Evolutionary conservation across 805 yeast genomes (phyloP).

Genomic region (Spathaspora hagerdaliae): DNA sequence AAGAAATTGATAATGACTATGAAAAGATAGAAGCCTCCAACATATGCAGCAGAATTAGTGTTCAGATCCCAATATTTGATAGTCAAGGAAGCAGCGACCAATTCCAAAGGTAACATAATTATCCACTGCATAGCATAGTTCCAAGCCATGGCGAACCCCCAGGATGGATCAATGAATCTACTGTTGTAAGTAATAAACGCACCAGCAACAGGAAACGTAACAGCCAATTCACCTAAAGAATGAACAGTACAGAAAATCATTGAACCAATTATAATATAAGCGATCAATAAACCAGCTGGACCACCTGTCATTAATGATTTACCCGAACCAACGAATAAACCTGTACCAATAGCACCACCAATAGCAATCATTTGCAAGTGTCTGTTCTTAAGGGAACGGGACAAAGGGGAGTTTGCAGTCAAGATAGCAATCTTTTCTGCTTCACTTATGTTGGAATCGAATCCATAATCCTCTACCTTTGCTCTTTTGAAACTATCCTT

Average conservation of each 20-base stretch:
- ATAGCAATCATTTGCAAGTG: slow-evolving; percentile 80
- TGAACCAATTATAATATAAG: slow-evolving; percentile 52
- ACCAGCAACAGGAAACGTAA: slow-evolving; percentile 61
- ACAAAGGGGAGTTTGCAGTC: slow-evolving; percentile 47
- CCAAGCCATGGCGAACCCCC: slow-evolving; percentile 47
- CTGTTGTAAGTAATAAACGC: slow-evolving; percentile 59
- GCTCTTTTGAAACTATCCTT: slow-evolving; percentile 31
- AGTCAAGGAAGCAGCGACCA: slow-evolving; percentile 54
- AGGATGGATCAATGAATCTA: slow-evolving; percentile 53
- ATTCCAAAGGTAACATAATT: slow-evolving; percentile 50
- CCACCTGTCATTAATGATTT: slow-evolving; percentile 60
- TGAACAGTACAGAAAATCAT: slow-evolving; percentile 56
- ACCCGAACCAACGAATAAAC: slow-evolving; percentile 74
- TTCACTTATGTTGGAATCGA: slow-evolving; percentile 29
- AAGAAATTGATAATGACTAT: slow-evolving; percentile 47
- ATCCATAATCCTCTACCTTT: slow-evolving; percentile 32
- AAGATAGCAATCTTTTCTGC: slow-evolving; percentile 30
- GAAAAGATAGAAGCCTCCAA: slow-evolving; percentile 45
- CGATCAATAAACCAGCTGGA: slow-evolving; percentile 63
- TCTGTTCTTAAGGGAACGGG: slow-evolving; percentile 53
- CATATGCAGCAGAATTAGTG: slow-evolving; percentile 56
- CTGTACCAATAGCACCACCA: slow-evolving; percentile 83
- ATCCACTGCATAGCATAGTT: slow-evolving; percentile 27
- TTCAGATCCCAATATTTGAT: slow-evolving; percentile 49
- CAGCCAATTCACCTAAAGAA: slow-evolving; percentile 56